Evolutionary conservation across 805 yeast species (phyloP).

Genomic region (Nakazawaea populi): DNA sequence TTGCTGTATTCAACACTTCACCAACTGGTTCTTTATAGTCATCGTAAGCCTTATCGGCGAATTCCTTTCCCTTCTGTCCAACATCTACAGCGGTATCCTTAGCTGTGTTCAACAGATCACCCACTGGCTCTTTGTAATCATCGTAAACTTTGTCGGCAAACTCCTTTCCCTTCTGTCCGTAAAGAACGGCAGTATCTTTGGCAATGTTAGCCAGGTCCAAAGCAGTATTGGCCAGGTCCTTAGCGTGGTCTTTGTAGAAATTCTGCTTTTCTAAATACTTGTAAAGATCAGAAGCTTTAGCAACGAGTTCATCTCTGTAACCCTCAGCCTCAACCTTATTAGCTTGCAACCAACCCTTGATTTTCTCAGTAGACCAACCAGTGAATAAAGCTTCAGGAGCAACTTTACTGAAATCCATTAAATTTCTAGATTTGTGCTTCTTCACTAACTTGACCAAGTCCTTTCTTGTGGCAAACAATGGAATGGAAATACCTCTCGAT

Average conservation of each 20-base stretch:
- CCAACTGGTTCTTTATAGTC: constrained; percentile 10
- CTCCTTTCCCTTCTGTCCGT: constrained; percentile 19
- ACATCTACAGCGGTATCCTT: constrained; percentile 18
- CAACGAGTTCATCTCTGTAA: constrained; percentile 20
- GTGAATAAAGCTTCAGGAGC: constrained; percentile 25
- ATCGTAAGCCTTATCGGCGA: constrained; percentile 14
- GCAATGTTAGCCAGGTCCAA: not conserved
- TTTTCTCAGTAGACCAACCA: constrained; percentile 31
- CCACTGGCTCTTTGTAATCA: constrained; percentile 9
- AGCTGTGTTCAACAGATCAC: constrained; percentile 10
- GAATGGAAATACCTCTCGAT: constrained; percentile 32
- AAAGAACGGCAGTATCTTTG: constrained; percentile 18
- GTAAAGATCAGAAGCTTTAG: constrained; percentile 15
- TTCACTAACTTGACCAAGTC: constrained; percentile 34
- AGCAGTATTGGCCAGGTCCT: constrained; percentile 8
- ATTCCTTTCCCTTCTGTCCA: constrained; percentile 18
- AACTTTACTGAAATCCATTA: constrained; percentile 18
- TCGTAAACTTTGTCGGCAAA: constrained; percentile 14
- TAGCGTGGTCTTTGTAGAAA: constrained; percentile 8
- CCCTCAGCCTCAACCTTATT: constrained; percentile 23
- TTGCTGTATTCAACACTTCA: constrained; percentile 11
- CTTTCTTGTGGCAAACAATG: constrained; percentile 32
- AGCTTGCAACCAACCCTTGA: constrained; percentile 33
- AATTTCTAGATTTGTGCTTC: constrained; percentile 26
- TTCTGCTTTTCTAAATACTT: constrained; percentile 7